Evolutionary conservation across 2,329 filamentous ascomycete genomes (phyloP).

Genomic region (Dactylonectria estremocensis): DNA sequence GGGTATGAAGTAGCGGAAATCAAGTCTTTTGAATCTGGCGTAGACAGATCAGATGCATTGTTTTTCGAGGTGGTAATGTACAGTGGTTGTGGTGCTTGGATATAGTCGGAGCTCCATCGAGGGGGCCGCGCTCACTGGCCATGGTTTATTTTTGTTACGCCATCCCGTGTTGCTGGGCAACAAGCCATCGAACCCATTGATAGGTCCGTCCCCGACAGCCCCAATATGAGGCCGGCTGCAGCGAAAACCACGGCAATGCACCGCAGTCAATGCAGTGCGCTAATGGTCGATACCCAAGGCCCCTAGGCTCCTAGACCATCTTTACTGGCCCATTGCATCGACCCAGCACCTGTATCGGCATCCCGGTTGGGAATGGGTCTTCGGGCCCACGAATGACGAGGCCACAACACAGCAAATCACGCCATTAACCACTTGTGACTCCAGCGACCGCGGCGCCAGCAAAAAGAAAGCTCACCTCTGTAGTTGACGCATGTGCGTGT

Average conservation of each 20-base stretch:
- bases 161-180: constrained; percentile 45
- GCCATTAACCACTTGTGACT: constrained; percentile 43
- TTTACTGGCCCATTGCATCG: constrained; percentile 11
- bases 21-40: constrained; percentile 35
- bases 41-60: constrained; percentile 37
- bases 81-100: constrained; percentile 36
- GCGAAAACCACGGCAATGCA: neutral
- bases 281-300: neutral
- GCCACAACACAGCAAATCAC: constrained; percentile 46
- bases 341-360: constrained; percentile 13
- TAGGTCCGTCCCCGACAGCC: neutral
- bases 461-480: neutral
- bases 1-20: constrained; percentile 28
- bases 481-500: too few species aligned
- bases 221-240: neutral
- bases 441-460: constrained; percentile 12
- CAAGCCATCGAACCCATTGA: constrained; percentile 29
- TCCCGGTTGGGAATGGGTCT: constrained; percentile 29
- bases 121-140: constrained; percentile 4
- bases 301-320: too few species aligned
- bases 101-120: constrained; percentile 29
- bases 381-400: constrained; percentile 39
- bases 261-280: constrained; percentile 5
- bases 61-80: constrained; percentile 34
- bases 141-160: constrained; percentile 48